Evolutionary conservation across 306 rosid genomes (phyloP), one percentile per base, ranked within the genome.

Genomic region (Dalbergia oliveri): DNA sequence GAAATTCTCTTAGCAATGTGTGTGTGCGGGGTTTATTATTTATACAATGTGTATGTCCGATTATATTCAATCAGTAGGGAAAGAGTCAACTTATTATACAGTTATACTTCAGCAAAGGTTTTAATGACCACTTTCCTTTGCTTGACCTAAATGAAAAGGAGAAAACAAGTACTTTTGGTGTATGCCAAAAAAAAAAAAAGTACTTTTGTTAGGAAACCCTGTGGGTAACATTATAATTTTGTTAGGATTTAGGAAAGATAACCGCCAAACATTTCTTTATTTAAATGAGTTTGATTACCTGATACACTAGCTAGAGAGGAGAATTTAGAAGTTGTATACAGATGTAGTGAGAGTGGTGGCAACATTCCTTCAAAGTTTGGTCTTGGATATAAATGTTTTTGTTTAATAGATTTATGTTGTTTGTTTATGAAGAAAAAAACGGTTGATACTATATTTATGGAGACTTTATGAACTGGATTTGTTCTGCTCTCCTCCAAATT

Each of bases 401-500:
- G n/a, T 11, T 47, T 14, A 10, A 47, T 47, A 4, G 12, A 10
- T 47, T 13, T 47, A 58, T 54, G 6, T n/a, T 58, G 34, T 18
- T 75, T 44, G 5, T 41, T 65, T 16, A 51, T 82, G 44, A 43
- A 61, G 34, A 18, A 35, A 66, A 66, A 26, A 51, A 23, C 16
- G 49, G 11, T 49, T 19, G 62, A 57, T 49, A 59, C 77, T 54
- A 15, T 51, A 37, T 77, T 54, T 21, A 19, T 56, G 44, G 41
- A 18, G 50, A 83, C 34, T 9, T 62, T 13, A n/a, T 35, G 47
- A 45, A 50, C 76, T 33, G 72, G 66, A 41, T 65, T 21, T 71
- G n/a, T 26, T 53, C 59, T 49, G 39, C 72, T 44, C 44, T 57
- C 41, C 18, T 33, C 57, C 37, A 56, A 76, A 41, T 43, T 11